phyloP scores from a whole-genome alignment of 1,284 basidiomycete genomes.

The Rhodotorula glutinis region DNA sequence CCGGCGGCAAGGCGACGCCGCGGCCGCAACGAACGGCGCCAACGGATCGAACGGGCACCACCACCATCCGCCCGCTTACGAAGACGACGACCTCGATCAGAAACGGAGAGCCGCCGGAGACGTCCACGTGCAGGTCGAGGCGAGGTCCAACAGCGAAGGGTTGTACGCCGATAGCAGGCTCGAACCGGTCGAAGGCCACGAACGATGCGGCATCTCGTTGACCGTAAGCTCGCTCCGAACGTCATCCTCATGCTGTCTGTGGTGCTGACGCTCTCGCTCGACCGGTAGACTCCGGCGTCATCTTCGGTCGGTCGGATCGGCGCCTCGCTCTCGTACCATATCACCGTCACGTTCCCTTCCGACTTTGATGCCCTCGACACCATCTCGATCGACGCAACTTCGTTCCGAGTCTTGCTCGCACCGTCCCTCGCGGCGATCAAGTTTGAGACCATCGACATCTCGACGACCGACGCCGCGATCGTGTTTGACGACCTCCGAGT shows the following conservation, averaged over 20 bases:
- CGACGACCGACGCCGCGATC: constrained; percentile 19
- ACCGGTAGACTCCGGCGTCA: constrained; percentile 3
- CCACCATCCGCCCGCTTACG: not conserved
- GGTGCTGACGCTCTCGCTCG: too few species aligned
- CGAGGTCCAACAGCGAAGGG: constrained; percentile 19
- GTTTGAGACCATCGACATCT: constrained; percentile 1
- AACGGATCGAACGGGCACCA: too few species aligned
- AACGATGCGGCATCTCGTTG: constrained; percentile 8
- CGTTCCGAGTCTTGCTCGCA: constrained; percentile 14
- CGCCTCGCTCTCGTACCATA: constrained; percentile 19
- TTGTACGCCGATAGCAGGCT: not conserved
- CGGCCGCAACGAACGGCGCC: not conserved
- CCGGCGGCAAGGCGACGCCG: not conserved
- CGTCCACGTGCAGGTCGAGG: constrained; percentile 7
- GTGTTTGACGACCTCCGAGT: not conserved
- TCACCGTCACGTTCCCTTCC: constrained; percentile 13
- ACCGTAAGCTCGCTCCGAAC: not conserved
- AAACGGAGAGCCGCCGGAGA: not conserved
- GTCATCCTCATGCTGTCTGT: not conserved
- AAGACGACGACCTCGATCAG: not conserved
- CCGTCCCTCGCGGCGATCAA: not conserved
- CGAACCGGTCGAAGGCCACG: constrained; percentile 14
- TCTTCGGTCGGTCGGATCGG: constrained; percentile 4
- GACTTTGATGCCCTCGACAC: constrained; percentile 6
- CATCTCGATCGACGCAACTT: constrained; percentile 3